Evolutionary conservation across 495 filamentous ascomycete genomes (phyloP).

Genomic region (Diplogelasinospora grovesii): DNA sequence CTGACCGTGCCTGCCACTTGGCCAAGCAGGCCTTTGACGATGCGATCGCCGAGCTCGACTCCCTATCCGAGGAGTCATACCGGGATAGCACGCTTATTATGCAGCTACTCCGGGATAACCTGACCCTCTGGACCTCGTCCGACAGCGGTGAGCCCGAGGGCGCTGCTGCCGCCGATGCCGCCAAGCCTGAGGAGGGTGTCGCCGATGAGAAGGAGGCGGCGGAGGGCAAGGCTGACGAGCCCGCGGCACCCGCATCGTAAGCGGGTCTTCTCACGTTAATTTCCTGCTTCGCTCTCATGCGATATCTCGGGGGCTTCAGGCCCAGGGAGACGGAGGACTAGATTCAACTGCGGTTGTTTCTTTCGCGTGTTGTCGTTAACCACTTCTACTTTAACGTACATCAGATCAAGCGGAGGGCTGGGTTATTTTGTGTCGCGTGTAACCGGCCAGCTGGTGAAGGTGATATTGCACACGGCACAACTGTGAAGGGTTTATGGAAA

Average conservation of each 20-base stretch:
- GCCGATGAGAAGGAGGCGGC: constrained; percentile 47
- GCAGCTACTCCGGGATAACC: constrained; percentile 98
- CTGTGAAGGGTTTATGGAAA: constrained; percentile 18
- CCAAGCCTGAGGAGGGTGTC: constrained; percentile 59
- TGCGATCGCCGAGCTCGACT: constrained; percentile 98
- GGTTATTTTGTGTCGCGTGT: constrained; percentile 13
- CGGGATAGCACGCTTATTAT: constrained; percentile 99
- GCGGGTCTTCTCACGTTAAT: constrained; percentile 3
- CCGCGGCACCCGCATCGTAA: constrained; percentile 28
- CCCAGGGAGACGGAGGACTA: constrained; percentile 3
- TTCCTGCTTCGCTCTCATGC: constrained; percentile 12
- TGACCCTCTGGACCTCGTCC: constrained; percentile 98
- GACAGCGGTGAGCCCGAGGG: constrained; percentile 80
- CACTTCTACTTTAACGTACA: constrained; percentile 3
- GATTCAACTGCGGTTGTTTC: constrained; percentile 14
- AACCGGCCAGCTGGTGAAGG: constrained; percentile 11
- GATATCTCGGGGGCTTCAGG: constrained; percentile 3
- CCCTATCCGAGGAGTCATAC: constrained; percentile 97
- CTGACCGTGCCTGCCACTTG: constrained; percentile 96
- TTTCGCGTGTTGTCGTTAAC: too few relatives aligned
- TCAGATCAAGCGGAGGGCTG: constrained; percentile 8
- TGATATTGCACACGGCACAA: constrained; percentile 19
- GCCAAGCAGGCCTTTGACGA: constrained; percentile 99
- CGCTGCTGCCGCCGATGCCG: constrained; percentile 46
- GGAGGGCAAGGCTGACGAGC: constrained; percentile 42